Percentiles rank a stretch among this genome's conserved stretches.
Evolutionary conservation across 2,329 filamentous ascomycete species (phyloP).

Genomic region (Calonectria multiphialidica): DNA sequence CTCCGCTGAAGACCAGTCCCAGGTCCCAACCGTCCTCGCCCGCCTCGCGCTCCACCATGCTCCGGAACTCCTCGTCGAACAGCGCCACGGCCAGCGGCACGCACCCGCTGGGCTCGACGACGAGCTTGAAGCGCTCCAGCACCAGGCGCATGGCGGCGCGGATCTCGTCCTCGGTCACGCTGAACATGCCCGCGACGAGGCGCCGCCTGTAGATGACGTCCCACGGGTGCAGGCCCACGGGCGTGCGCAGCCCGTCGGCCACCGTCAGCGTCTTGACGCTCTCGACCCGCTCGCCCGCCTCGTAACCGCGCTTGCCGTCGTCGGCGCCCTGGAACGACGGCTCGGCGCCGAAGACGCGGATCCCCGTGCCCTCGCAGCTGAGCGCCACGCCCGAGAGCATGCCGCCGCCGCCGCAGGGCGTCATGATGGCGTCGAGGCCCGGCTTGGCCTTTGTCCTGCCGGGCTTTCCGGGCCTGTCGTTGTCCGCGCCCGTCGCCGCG

Average conservation of each 20-base stretch:
- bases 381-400: slow-evolving; percentile 88
- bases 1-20: slow-evolving; percentile 70
- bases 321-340: slow-evolving; percentile 86
- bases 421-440: slow-evolving; percentile 78
- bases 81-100: slow-evolving; percentile 87
- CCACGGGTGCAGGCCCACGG: slow-evolving; percentile 84
- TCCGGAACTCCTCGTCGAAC: slow-evolving; percentile 87
- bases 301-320: slow-evolving; percentile 81
- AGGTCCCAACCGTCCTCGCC: slow-evolving; percentile 81
- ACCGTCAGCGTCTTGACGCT: slow-evolving; percentile 83
- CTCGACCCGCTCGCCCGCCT: slow-evolving; percentile 72
- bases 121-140: slow-evolving; percentile 88
- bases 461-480: slow-evolving; percentile 18
- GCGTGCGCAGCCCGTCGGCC: slow-evolving; percentile 89
- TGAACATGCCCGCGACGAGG: slow-evolving; percentile 79
- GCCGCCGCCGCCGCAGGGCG: slow-evolving; percentile 89
- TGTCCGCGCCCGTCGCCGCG: slow-evolving; percentile 36
- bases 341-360: slow-evolving; percentile 87
- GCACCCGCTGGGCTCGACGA: slow-evolving; percentile 89
- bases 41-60: slow-evolving; percentile 75
- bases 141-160: slow-evolving; percentile 80
- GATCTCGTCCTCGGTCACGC: slow-evolving; percentile 87
- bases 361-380: slow-evolving; percentile 77
- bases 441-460: slow-evolving; percentile 34
- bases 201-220: slow-evolving; percentile 76